Evolutionary conservation across 768 basidiomycete genomes (phyloP), one percentile per base, ranked within the genome.

Genomic region (Multifurca ochricompacta): DNA sequence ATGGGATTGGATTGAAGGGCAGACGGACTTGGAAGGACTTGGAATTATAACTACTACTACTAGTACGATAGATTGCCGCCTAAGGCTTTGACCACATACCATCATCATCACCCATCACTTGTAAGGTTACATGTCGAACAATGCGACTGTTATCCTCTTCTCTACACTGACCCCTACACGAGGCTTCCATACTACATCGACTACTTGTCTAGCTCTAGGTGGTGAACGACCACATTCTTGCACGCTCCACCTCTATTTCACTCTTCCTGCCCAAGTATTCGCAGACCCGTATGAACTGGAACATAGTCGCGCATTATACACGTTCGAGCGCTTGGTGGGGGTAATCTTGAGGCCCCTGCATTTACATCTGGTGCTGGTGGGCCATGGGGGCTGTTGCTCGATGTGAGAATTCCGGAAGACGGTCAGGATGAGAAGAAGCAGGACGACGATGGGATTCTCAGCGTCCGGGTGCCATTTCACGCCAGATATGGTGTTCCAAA

Each of bases 271-370:
- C 7, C 45, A 52, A 13, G 37, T 57, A 14, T 57, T 52, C 27
- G 51, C n/a, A 7, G 56, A 57, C 39, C 50, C 34, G 10, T 37
- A 46, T 27, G 55, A 52, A 31, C 39, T 48, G 18, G 39, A 46
- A 8, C 45, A 47, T 30, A 39, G 51, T 7, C 45, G 16, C 16
- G 28, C 37, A 2, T 30, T 16, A n/a, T 57, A 57, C 45, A 35
- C 45, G 13, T 52, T 57, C 34, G 45, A 57, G 19, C 56, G 49
- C n/a, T 52, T 57, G 56, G 50, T 10, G 50, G n/a, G 51, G 45
- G 56, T 16, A 31, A 52, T 14, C 18, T 57, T 19, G 51, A 57
- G 34, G 56, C 45, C 7, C 50, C 51, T 16, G 51, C 42, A 11
- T 52, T 52, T 6, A 45, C 51, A 0, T 40, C 44, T 18, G 32